phyloP scores from a whole-genome alignment of 768 basidiomycete genomes.

The Leccinum subtestaceum region DNA sequence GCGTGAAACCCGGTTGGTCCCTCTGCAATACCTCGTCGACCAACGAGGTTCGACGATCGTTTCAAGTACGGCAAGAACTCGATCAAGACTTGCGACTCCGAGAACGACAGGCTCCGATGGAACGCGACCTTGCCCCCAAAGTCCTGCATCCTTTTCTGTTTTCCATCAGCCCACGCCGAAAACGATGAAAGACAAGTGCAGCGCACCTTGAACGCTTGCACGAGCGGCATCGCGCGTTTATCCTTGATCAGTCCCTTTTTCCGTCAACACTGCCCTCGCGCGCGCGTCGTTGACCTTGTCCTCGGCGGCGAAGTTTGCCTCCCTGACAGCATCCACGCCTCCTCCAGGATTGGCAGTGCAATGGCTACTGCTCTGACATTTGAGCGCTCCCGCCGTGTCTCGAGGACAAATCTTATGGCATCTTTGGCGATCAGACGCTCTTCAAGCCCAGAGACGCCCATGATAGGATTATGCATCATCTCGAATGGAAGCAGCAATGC shows the following conservation, averaged over 20 bases:
- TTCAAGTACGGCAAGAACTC: conserved; percentile 80
- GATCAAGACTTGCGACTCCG: conserved; percentile 68
- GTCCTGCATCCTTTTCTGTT: conserved; percentile 73
- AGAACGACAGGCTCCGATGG: conserved; percentile 79
- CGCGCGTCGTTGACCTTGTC: conserved; percentile 80
- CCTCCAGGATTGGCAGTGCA: conserved; percentile 75
- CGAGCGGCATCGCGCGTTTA: conserved; percentile 94
- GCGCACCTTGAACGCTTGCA: conserved; percentile 86
- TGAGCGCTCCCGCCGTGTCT: no score
- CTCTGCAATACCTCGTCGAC: conserved; percentile 65
- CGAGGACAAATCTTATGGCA: no score
- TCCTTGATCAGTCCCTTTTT: conserved; percentile 85
- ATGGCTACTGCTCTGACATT: no score
- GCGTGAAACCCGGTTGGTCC: conserved; percentile 56
- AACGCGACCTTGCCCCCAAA: conserved; percentile 76
- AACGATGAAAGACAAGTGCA: neutral
- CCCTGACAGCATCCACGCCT: conserved; percentile 74
- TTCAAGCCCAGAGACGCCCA: no score
- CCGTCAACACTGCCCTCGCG: conserved; percentile 63
- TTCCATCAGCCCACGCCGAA: neutral
- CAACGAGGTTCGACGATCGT: conserved; percentile 65
- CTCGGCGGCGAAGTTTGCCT: conserved; percentile 54
- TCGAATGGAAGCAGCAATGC: no score
- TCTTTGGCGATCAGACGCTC: no score
- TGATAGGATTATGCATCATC: no score